Base-by-base conservation (phyloP, 2,329 filamentous ascomycete genomes). In the Herpotrichia juniperi region DNA sequence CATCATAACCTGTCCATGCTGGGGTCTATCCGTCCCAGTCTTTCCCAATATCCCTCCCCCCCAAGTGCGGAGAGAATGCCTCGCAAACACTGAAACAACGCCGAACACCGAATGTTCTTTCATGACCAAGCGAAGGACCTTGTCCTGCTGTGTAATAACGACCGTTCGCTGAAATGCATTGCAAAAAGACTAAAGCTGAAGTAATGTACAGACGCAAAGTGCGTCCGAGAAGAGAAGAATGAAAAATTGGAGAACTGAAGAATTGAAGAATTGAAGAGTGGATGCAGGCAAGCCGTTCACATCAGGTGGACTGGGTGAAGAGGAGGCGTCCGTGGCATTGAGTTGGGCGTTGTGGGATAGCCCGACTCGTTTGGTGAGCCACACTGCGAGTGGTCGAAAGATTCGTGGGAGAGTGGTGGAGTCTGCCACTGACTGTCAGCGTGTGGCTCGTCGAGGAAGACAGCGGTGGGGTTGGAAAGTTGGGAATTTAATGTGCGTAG, bases 321-420 rank as follows among this genome's bases (percentile, higher is more conserved):
- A 54, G 81, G 81, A 37, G 88, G 88, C 39, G 87, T 89, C 42
- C 81, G 82, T 26, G 87, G 87, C 83, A 90, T 87, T n/a, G 87
- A 90, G 58, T 88, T 77, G 54, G 88, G 88, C 47, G 88, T 91
- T 37, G 83, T 83, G 31, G 87, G 88, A 74, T 72, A 77, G 46
- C 62, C 61, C 43, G 68, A 71, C 51, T 79, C 77, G 46, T 74
- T 65, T 26, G 76, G 76, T 44, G 76, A 78, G 47, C 66, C 70
- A n/a, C 69, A 64, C 34, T 62, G 60, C 46, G 87, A 90, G 70
- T 86, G 83, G 65, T 89, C 87, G 72, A 86, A 89, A 24, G 86
- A 88, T 71, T 89, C 87, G 21, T n/a, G n/a, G 66, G 87, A 89
- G 64, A 91, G 83, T 68, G 89, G 87, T 76, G 89, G 89, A 74